These are phyloP conservation scores for Fraxinus pennsylvanica DNA, from an alignment of 257 asterid genomes.

Conservation along the genomic window DNA sequence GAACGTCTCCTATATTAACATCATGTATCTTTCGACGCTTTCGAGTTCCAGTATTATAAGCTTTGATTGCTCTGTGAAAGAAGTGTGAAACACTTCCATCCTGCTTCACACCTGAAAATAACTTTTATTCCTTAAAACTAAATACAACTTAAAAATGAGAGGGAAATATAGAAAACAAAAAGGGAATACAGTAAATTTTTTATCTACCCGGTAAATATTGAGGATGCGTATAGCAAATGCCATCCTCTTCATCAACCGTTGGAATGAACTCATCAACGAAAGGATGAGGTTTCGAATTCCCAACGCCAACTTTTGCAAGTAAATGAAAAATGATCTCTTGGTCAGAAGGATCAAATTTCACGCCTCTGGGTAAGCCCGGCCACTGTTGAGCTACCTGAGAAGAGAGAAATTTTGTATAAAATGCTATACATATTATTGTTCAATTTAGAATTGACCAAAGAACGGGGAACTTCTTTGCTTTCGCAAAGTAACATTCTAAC, in stretches of 20 bases:
- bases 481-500: neutral
- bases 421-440: neutral
- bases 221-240: conserved; percentile 96
- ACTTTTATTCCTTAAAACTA: neutral
- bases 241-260: conserved; percentile 81
- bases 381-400: conserved; percentile 74
- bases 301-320: conserved; percentile 66
- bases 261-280: conserved; percentile 84
- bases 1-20: conserved; percentile 69
- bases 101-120: conserved; percentile 76
- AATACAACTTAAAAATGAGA: neutral
- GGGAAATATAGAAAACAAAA: neutral
- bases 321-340: conserved; percentile 84
- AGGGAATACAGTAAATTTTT: neutral
- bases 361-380: conserved; percentile 98
- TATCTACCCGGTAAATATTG: conserved; percentile 78
- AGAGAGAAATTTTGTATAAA: neutral
- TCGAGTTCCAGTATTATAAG: conserved; percentile 87
- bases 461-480: neutral
- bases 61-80: conserved; percentile 92
- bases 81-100: conserved; percentile 91
- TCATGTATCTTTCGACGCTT: conserved; percentile 90
- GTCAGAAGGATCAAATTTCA: conserved; percentile 93
- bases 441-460: neutral
- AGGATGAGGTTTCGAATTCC: conserved; percentile 59